Evolutionary conservation across 2,329 filamentous ascomycete genomes (phyloP).

Genomic region (Epichloe uncinata): DNA sequence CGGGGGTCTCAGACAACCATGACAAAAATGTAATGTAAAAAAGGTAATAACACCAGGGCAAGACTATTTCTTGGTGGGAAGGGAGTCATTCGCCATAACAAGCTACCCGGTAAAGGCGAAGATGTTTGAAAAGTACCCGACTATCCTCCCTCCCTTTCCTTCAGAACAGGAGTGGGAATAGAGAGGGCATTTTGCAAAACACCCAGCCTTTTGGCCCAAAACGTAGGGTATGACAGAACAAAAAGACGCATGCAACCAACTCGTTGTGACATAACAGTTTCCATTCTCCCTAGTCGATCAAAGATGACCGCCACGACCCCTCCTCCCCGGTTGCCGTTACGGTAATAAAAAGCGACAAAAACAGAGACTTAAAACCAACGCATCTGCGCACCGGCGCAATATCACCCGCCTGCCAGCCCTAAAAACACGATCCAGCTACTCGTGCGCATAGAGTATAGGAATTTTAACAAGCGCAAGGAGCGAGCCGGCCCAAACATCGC

Average conservation of each 20-base stretch:
- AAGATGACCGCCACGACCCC: conserved; percentile 6
- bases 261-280: conserved; percentile 6
- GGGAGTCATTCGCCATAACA: conserved; percentile 1
- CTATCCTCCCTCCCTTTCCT: background rate
- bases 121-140: background rate
- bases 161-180: background rate
- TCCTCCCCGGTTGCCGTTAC: conserved; percentile 20
- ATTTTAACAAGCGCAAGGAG: conserved; percentile 7
- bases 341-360: conserved; percentile 8
- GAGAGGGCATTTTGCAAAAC: background rate
- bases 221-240: conserved; percentile 3
- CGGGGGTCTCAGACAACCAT: conserved; percentile 8
- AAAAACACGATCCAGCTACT: conserved; percentile 17
- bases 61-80: background rate
- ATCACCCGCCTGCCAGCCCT: conserved; percentile 23
- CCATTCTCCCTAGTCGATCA: conserved; percentile 7
- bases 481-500: conserved; percentile 15
- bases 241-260: conserved; percentile 5
- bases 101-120: background rate
- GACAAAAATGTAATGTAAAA: background rate
- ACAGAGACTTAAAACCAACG: conserved; percentile 17
- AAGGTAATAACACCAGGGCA: conserved; percentile 1
- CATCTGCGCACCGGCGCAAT: conserved; percentile 19
- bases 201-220: conserved; percentile 3
- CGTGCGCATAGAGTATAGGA: conserved; percentile 8